Base-by-base conservation (phyloP, 139 green algal genomes). In the Eudorina sp. region DNA sequence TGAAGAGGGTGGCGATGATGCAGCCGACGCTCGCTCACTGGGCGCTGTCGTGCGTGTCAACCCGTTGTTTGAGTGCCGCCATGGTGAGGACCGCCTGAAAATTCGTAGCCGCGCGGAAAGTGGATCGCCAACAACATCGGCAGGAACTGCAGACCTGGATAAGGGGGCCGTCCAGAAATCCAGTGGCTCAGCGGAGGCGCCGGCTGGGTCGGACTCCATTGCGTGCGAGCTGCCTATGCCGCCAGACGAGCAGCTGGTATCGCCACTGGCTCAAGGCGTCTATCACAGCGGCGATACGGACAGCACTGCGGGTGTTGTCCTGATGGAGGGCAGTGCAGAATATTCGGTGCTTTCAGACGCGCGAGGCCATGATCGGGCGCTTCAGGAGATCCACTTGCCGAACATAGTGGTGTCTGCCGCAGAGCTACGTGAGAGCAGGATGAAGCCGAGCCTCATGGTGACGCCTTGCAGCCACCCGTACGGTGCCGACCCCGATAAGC, bases 201-300 rank as follows among this genome's bases (percentile, higher is more conserved):
- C 70, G 23, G 70, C 25, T 0, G 80, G 46, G 29, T 86, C 80
- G 18, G 80, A 75, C 29, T 76, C 41, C 29, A 1, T 62, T 2
- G 19, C 25, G 19, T 86, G 27, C 60, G 60, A 86, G 80, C 80
- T 86, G 62, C 80, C 80, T 13, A 48, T 86, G 60, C 80, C 80
- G 41, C 80, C 80, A 3, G 25, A 48, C 18, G 40, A 53, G 9
- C 58, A 48, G 41, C 23, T 9, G 38, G 41, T 1, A 36, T 45
- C 45, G 29, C 45, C 45, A 7, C 46, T 45, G 72, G 23, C 18
- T 18, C 29, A 73, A 31, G 64, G 29, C 4, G 1, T 25, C 14
- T 73, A 21, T 13, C 48, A 13, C 62, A 72, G 62, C 21, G 62
- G 16, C 31, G 62, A 34, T 34, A 34, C 62, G 31, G 62, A 72